Evolutionary conservation across 2,329 filamentous ascomycete genomes (phyloP), one percentile per base, ranked within the genome.

Genomic region (Domatiomyces globalis): DNA sequence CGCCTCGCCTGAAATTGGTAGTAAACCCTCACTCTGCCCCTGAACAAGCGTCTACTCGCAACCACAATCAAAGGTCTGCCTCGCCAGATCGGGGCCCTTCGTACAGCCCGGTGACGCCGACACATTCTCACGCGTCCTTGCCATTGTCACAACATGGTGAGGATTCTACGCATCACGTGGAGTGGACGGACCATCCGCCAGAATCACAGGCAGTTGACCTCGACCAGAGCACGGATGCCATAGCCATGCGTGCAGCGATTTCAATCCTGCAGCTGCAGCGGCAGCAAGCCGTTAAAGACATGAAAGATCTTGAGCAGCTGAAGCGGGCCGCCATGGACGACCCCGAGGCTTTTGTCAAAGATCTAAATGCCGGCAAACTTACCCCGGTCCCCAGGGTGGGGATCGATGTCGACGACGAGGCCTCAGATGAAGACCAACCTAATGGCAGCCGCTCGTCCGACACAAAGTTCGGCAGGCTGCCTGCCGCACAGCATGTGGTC

Each of bases 241-340:
- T 95, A 54, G 90, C 90, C 4, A 75, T 95, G 54, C 82, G 84
- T 58, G 86, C 85, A 22, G 86, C 89, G 45, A 87, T 95, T 54
- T 84, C 86, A 7, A 81, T 95, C 49, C 73, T 96, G 46, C 87
- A 94, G 69, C 75, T 94, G 58, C 90, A 96, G 71, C 82, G 82
- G 57, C 80, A 83, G 62, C 85, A 84, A 64, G 87, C 87, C 43
- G 72, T 81, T 48, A 77, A 78, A 46, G 89, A 95, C 68, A 81
- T 95, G 49, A 76, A 78, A 59, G 71, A 77, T 0, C 73, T 95
- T 33, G 78, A 81, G 58, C 72, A 73, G 52, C 77, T 86, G 61
- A 90, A 88, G 66, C 71, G 78, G 17, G 79, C 79, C 2, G 88
- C 87, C 5, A 68, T 87, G 1, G 73, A 74, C 6, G 75, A 90